Percentiles rank a stretch among this genome's conserved stretches.
These are phyloP conservation scores for Zygotorulaspora danielsina DNA, from an alignment of 805 yeast genomes.

Conservation along the genomic window DNA sequence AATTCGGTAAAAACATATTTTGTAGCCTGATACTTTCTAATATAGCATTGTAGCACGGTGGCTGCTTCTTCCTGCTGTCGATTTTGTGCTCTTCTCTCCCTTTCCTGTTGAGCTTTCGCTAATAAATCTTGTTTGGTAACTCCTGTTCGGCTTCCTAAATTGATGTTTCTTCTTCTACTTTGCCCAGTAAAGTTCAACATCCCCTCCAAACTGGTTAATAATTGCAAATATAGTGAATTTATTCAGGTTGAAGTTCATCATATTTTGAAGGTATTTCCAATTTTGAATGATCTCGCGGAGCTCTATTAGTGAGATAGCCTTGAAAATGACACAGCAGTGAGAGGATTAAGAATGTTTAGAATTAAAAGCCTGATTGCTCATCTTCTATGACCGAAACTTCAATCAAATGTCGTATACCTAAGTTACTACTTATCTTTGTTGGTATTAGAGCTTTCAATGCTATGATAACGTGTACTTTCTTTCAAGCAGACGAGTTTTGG, in stretches of 20 bases:
- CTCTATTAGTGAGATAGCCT: too few relatives aligned
- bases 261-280: too few relatives aligned
- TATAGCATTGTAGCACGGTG: constrained; percentile 44
- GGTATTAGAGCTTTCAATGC: constrained; percentile 66
- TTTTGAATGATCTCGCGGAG: too few relatives aligned
- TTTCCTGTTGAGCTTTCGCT: constrained; percentile 60
- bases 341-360: too few relatives aligned
- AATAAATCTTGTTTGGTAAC: constrained; percentile 43
- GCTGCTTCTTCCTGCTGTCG: constrained; percentile 50
- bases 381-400: too few relatives aligned
- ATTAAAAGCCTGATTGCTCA: too few relatives aligned
- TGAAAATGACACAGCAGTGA: too few relatives aligned
- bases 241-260: too few relatives aligned
- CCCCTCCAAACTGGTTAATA: neutral
- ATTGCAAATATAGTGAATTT: too few relatives aligned
- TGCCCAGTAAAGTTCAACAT: constrained; percentile 64
- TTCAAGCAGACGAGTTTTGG: constrained; percentile 95
- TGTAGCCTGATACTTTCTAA: constrained; percentile 41
- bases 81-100: constrained; percentile 58
- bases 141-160: constrained; percentile 48
- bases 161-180: constrained; percentile 53
- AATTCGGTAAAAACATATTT: constrained; percentile 24
- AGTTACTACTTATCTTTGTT: too few relatives aligned
- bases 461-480: constrained; percentile 62
- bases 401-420: too few relatives aligned